These are phyloP conservation scores for Fusarium ramigenum DNA, from an alignment of 2,329 filamentous ascomycete genomes.

Conservation along the genomic window DNA sequence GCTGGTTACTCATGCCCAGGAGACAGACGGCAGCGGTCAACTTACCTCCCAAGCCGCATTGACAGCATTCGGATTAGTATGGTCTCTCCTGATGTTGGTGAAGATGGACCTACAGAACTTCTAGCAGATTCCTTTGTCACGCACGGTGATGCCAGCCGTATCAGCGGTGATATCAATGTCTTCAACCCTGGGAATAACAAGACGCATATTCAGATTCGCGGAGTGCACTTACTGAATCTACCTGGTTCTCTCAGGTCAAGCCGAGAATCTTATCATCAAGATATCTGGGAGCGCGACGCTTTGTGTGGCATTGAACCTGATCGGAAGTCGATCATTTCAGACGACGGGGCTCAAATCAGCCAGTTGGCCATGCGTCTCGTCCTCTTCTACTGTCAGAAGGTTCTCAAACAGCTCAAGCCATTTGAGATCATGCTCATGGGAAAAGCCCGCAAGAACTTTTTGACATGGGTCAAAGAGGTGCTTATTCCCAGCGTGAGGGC, in stretches of 20 bases:
- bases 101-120: not conserved
- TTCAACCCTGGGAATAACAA: not conserved
- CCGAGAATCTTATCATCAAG: not conserved
- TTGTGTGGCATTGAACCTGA: not conserved
- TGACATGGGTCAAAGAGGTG: not conserved
- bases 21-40: not conserved
- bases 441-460: not conserved
- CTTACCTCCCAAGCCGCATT: not conserved
- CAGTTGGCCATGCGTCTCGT: not conserved
- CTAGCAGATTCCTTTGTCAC: not conserved
- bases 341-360: not conserved
- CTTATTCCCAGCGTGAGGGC: not conserved
- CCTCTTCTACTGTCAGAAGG: not conserved
- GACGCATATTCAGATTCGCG: not conserved
- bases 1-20: not conserved
- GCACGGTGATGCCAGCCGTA: not conserved
- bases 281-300: not conserved
- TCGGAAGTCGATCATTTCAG: not conserved
- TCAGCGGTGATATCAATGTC: not conserved
- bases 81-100: rapidly evolving
- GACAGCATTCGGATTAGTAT: not conserved
- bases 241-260: not conserved
- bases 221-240: not conserved
- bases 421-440: not conserved
- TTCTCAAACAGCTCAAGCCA: not conserved